Evolutionary conservation across 208 protist genomes (phyloP), one percentile per base, ranked within the genome.

Genomic region (Strigomonas galati): DNA sequence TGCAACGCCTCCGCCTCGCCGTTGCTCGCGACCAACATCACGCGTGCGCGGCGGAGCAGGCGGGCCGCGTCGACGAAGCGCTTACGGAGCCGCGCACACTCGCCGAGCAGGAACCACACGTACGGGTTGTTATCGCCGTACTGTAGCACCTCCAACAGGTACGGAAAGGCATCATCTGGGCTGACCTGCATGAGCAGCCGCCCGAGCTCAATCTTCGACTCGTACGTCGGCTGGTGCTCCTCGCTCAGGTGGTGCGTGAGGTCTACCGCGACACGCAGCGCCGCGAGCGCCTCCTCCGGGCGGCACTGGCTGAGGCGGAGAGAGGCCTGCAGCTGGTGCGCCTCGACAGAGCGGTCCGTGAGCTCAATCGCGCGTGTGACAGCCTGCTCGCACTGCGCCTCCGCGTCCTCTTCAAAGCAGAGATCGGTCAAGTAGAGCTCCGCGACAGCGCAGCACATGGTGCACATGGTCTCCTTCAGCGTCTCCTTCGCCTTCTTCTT

Each of bases 361-460:
- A 74, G 67, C 44, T 69, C 62, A 23, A 93, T 56, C 6, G 92
- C 88, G 0, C 69, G 76, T 5, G 6, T 28, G 7, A 97, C 71
- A 2, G 79, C 73, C 49, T 69, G 67, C 74, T 95, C 90, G 70
- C 92, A 97, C 46, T 77, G 65, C 74, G 78, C 67, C 79, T 97
- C 90, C 23, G 92, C 92, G 40, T 91, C 81, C 14, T 85, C 81
- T 27, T 70, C 72, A 55, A 88, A 86, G 79, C 92, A 97, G 21
- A 97, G 73, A 61, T 97, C 92, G 0, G 92, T 97, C 46, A 95
- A 62, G 64, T 92, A 96, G 10, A 97, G 82, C 78, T 97, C 90
- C 21, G 87, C 92, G 21, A 87, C 82, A n/a, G 89, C 92, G 55
- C 82, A 95, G 72, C 91, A 91, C 56, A 94, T 81, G 30, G 75